These are phyloP conservation scores for Nakazawaea ambrosiae DNA, from an alignment of 805 yeast genomes.

Conservation along the genomic window DNA sequence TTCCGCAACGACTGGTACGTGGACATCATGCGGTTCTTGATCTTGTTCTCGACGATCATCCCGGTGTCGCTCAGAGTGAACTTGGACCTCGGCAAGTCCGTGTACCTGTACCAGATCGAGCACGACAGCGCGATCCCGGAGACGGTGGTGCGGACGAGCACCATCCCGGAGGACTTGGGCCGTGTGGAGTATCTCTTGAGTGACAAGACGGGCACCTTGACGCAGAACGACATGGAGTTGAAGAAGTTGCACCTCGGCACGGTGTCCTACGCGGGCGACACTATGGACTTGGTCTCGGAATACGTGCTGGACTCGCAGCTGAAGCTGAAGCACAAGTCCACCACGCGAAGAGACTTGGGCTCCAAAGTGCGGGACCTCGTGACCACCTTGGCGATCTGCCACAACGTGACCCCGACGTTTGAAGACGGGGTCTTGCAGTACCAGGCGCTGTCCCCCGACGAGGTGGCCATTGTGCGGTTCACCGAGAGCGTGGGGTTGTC, in stretches of 20 bases:
- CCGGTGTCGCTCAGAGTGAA: constrained; percentile 95
- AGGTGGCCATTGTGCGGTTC: constrained; percentile 91
- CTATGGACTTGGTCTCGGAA: constrained; percentile 80
- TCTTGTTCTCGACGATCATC: constrained; percentile 88
- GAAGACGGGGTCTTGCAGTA: constrained; percentile 72
- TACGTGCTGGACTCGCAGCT: constrained; percentile 35
- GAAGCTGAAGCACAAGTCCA: constrained; percentile 8
- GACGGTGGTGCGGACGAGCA: constrained; percentile 92
- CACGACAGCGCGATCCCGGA: constrained; percentile 75
- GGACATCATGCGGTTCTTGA: constrained; percentile 83
- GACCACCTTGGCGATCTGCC: constrained; percentile 85
- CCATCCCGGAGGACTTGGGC: constrained; percentile 97
- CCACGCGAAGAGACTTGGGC: constrained; percentile 62
- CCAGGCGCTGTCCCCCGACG: constrained; percentile 99
- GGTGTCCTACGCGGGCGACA: constrained; percentile 86
- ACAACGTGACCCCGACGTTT: constrained; percentile 90
- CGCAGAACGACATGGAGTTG: constrained; percentile 97
- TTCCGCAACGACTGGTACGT: constrained; percentile 75
- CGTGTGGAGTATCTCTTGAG: constrained; percentile 86
- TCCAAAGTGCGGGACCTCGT: constrained; percentile 74
- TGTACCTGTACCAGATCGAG: constrained; percentile 92
- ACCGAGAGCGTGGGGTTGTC: constrained; percentile 83
- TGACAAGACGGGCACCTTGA: constrained; percentile 95
- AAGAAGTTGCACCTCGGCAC: constrained; percentile 89
- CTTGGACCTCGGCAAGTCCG: constrained; percentile 90